These are phyloP conservation scores for Eutrema yunnanense DNA, from an alignment of 345 rosid genomes.

Conservation along the genomic window DNA sequence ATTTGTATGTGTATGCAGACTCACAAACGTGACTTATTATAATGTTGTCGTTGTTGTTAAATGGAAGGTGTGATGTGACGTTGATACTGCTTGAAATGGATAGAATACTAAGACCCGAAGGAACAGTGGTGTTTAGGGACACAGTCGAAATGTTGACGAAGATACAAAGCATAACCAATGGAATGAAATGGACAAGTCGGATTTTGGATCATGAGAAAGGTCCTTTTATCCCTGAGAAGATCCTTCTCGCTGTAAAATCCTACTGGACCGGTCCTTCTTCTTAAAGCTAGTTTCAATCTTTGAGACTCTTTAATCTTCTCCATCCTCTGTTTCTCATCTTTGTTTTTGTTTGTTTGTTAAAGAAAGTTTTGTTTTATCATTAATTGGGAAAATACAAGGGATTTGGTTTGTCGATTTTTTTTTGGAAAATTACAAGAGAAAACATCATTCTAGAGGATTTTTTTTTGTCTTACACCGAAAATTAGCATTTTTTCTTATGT, in stretches of 20 bases:
- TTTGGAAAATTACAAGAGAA: too few species aligned
- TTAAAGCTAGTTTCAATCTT: background rate
- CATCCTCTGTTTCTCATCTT: background rate
- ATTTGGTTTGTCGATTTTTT: too few species aligned
- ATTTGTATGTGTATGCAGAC: background rate
- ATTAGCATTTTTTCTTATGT: too few species aligned
- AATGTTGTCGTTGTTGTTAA: slow-evolving; percentile 1
- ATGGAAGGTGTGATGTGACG: slow-evolving; percentile 70
- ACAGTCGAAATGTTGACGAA: slow-evolving; percentile 73
- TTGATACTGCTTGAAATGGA: slow-evolving; percentile 94
- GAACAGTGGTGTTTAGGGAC: slow-evolving; percentile 88
- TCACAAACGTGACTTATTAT: background rate
- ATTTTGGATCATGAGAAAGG: slow-evolving; percentile 94
- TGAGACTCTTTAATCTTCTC: background rate
- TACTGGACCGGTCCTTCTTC: slow-evolving; percentile 75
- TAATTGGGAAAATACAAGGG: background rate
- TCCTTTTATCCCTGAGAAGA: slow-evolving; percentile 93
- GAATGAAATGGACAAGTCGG: slow-evolving; percentile 91
- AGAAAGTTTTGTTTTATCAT: background rate
- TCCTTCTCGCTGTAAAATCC: slow-evolving; percentile 75
- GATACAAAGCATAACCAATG: slow-evolving; percentile 65
- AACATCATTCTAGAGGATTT: too few species aligned
- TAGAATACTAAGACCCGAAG: slow-evolving; percentile 90
- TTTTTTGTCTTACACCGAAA: too few species aligned
- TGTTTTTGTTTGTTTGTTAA: background rate